Percentiles rank a stretch among this genome's conserved stretches.
phyloP scores from a whole-genome alignment of 2,329 filamentous ascomycete genomes.

The Penicillium sp. region DNA sequence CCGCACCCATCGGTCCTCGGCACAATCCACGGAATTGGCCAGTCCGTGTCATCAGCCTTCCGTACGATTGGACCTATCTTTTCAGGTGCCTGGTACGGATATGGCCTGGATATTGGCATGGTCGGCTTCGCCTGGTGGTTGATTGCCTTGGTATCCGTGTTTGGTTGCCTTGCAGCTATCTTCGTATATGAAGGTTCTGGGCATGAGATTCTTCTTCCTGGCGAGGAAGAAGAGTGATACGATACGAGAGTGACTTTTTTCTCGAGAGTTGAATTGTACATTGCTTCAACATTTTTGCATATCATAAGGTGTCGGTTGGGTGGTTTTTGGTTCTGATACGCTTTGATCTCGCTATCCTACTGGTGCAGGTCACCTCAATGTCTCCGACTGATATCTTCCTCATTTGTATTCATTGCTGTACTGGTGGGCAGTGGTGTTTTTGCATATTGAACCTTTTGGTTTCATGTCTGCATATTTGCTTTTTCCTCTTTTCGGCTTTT shows the following conservation, averaged over 20 bases:
- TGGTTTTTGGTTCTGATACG: neutral
- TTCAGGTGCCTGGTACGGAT: conserved; percentile 55
- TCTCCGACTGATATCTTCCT: no score
- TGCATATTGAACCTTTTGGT: neutral
- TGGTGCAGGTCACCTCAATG: no score
- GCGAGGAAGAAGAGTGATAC: conserved; percentile 35
- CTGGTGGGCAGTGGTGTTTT: no score
- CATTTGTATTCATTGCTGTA: no score
- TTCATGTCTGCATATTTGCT: neutral
- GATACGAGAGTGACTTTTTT: conserved; percentile 3
- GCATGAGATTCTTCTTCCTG: conserved; percentile 52
- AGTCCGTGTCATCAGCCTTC: conserved; percentile 55
- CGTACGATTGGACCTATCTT: conserved; percentile 57
- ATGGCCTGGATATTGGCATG: conserved; percentile 53
- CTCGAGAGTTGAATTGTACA: conserved; percentile 12
- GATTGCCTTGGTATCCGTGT: conserved; percentile 52
- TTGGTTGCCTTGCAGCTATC: conserved; percentile 59
- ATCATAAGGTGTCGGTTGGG: conserved; percentile 18
- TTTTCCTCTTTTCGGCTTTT: conserved; percentile 2
- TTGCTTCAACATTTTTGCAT: conserved; percentile 25
- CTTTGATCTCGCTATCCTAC: no score
- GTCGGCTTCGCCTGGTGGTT: conserved; percentile 59
- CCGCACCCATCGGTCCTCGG: conserved; percentile 59
- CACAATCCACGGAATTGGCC: conserved; percentile 58
- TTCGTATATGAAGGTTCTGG: conserved; percentile 64